phyloP scores from a whole-genome alignment of 768 basidiomycete species.

The Gymnopilus junonius region DNA sequence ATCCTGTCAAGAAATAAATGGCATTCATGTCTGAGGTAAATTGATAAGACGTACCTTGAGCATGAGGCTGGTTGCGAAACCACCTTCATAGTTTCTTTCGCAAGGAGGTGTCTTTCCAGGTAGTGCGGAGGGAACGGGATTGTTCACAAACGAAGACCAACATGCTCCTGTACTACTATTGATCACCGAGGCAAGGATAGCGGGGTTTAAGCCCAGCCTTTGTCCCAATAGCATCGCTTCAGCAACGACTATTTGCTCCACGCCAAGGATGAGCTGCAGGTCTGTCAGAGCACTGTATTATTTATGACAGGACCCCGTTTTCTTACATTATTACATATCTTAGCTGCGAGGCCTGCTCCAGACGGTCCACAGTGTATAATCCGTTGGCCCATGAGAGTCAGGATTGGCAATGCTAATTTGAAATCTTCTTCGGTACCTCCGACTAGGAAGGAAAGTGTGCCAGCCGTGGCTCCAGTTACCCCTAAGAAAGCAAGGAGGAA shows the following conservation, averaged over 20 bases:
- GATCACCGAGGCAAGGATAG: conserved; percentile 79
- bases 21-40: background rate
- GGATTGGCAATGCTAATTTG: conserved; percentile 56
- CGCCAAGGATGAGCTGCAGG: conserved; percentile 64
- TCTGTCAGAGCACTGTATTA: conserved; percentile 14
- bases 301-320: conserved; percentile 29
- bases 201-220: conserved; percentile 78
- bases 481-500: conserved; percentile 44
- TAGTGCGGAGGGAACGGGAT: conserved; percentile 80
- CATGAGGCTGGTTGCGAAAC: conserved; percentile 85
- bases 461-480: conserved; percentile 86
- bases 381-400: conserved; percentile 78
- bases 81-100: conserved; percentile 82
- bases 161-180: conserved; percentile 85
- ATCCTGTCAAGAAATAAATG: conserved; percentile 53
- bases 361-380: conserved; percentile 85
- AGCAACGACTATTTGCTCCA: conserved; percentile 82
- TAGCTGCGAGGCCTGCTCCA: conserved; percentile 83
- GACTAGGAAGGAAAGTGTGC: conserved; percentile 89
- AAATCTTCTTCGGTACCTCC: conserved; percentile 73
- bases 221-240: conserved; percentile 91
- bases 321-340: conserved; percentile 87
- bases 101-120: conserved; percentile 79
- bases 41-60: conserved; percentile 55
- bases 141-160: conserved; percentile 87